Evolutionary conservation across 2,329 filamentous ascomycete species (phyloP), one percentile per base, ranked within the genome.

Genomic region (Calonectria honghensis): DNA sequence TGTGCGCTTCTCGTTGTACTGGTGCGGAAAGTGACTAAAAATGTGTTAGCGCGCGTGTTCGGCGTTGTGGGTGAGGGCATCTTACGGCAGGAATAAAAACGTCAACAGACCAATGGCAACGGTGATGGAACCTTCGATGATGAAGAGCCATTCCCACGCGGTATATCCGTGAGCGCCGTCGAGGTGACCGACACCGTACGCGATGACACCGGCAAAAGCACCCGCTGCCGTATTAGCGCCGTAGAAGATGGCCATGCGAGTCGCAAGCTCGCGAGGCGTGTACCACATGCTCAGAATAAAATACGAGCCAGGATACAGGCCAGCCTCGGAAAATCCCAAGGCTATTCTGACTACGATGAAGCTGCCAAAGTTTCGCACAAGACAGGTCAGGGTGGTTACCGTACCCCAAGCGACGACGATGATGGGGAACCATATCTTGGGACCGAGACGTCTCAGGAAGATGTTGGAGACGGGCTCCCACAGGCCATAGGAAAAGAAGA

Each of bases 241-340:
- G 18, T 54, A 54, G 18, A 54, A 54, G 18, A 54, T 54, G 24
- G 51, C 51, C 51, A 54, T 54, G 31, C 51, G 51, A 32, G 51
- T 54, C 10, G 51, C 51, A n/a, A 54, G 51, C 31, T 54, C 51
- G 11, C 51, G 51, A 29, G 51, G 51, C 4, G 51, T 54, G 31
- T 54, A 54, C 51, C 51, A 54, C 51, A 54, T 54, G 29, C 51
- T 54, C 7, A 54, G 51, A 32, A 54, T 54, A 32, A 54, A 54
- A 32, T 54, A 54, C 11, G 51, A 54, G 6, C 51, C 51, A 5
- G 51, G 51, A 9, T 54, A 54, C 14, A 54, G 29, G 18, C 51
- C 51, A 32, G 51, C 51, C 18, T 54, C 51, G 16, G 51, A 54
- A 32, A 54, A 54, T 2, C 51, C 51, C 16, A 54, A 13, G 18